phyloP scores from a whole-genome alignment of 352 stramenopile species.

The Lagenidium giganteum region DNA sequence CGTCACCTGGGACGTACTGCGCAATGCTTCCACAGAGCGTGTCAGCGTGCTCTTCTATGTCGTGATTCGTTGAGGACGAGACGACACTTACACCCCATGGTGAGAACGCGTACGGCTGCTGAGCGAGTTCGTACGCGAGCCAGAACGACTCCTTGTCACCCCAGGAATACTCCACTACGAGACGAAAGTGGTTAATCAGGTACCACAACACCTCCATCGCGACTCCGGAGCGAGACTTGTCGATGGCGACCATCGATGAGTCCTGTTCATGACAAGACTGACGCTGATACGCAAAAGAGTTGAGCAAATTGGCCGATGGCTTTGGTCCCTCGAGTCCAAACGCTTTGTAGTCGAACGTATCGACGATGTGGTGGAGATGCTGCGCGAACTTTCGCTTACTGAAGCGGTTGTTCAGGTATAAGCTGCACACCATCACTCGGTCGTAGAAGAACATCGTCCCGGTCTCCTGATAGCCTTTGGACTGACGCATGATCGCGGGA shows the following conservation, averaged over 20 bases:
- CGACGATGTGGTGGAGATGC: conserved; percentile 30
- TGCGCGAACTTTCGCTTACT: conserved; percentile 9
- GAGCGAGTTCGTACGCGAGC: conserved; percentile 57
- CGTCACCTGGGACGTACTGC: conserved; percentile 37
- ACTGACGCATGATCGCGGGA: conserved; percentile 25
- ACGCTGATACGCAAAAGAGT: conserved; percentile 27
- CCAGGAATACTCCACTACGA: conserved; percentile 48
- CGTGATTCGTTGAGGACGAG: conserved; percentile 30
- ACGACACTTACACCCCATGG: conserved; percentile 53
- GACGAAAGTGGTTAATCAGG: conserved; percentile 44
- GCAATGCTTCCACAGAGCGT: conserved; percentile 63
- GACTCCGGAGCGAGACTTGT: conserved; percentile 29
- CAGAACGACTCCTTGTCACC: conserved; percentile 71
- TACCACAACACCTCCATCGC: conserved; percentile 41
- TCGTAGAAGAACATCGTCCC: conserved; percentile 71
- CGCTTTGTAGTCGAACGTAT: conserved; percentile 38
- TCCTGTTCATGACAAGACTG: conserved; percentile 48
- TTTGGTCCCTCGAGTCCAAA: conserved; percentile 19
- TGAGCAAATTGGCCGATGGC: conserved; percentile 15
- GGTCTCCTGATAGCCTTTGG: conserved; percentile 29
- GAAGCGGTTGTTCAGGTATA: conserved; percentile 20
- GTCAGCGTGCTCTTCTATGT: conserved; percentile 40
- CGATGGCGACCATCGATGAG: conserved; percentile 45
- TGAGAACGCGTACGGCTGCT: conserved; percentile 53
- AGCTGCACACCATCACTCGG: conserved; percentile 30